Evolutionary conservation across 1,284 basidiomycete genomes (phyloP), one percentile per base, ranked within the genome.

Genomic region (Fistulina hepatica): DNA sequence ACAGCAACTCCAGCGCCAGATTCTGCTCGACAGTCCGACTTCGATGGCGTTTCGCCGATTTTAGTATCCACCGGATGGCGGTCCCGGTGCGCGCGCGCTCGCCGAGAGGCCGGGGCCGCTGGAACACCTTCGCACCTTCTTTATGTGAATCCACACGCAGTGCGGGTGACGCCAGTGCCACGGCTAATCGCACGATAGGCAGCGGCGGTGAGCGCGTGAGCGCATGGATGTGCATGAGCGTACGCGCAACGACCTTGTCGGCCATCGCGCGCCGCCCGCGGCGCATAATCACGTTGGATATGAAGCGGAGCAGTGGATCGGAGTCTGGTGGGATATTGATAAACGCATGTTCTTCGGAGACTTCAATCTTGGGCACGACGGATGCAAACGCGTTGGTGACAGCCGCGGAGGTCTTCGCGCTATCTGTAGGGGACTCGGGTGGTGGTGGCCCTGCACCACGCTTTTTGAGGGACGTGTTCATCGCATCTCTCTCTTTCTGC

Each of bases 231-330:
- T 76, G 66, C 12, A 80, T 59, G 17, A 92, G 71, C 42, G 76
- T 78, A 21, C 68, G 61, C 2, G 77, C 65, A 9, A 79, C 69
- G 31, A 63, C 64, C 28, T 67, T 69, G 3, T 72, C 59, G 0
- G 86, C 85, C 30, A 67, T 65, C 13, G 78, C 70, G 43, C 81
- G 76, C 44, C 76, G 66, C 16, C 89, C 89, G 53, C 82, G 58
- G 32, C 58, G 58, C 64, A 80, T 80, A 42, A 90, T 59, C 38
- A 65, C 58, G 15, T 77, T 78, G 2, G 83, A 70, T 40, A 91
- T 62, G 49, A 83, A 76, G 41, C 74, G 69, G 6, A 92, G 67
- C 4, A 89, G 65, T 0, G 88, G 89, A 56, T 91, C 86, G 37
- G 73, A 66, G 9, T 68, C 67, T 6, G 84, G 81, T 2, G 89